Percentiles rank a stretch among this genome's conserved stretches.
Evolutionary conservation across 2,329 filamentous ascomycete species (phyloP).

Genomic region (Penicillium sp.): DNA sequence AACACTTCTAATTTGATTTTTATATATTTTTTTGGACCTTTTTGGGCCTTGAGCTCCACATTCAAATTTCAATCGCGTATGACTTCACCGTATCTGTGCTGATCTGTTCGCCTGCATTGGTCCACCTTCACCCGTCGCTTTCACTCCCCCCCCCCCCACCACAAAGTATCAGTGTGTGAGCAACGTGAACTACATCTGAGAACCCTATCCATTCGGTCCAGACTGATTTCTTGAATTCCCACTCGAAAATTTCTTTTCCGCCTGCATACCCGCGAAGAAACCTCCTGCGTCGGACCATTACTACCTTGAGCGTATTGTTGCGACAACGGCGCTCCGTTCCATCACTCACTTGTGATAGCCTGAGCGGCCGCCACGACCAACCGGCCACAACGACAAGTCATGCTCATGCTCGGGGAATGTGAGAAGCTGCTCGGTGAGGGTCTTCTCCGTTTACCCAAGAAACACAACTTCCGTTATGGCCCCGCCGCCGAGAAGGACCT

Average conservation of each 20-base stretch:
- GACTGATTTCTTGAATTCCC: background rate
- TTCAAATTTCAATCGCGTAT: constrained; percentile 4
- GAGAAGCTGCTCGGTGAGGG: constrained; percentile 83
- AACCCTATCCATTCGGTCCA: background rate
- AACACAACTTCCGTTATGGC: constrained; percentile 73
- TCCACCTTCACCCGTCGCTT: constrained; percentile 21
- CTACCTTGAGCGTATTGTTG: constrained; percentile 7
- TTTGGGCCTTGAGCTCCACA: constrained; percentile 2
- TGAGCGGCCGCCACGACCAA: constrained; percentile 28
- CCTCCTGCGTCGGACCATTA: constrained; percentile 7
- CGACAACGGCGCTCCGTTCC: constrained; percentile 14
- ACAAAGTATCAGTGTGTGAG: constrained; percentile 17
- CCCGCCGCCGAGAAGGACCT: constrained; percentile 70
- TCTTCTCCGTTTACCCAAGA: constrained; percentile 72
- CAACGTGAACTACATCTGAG: constrained; percentile 4
- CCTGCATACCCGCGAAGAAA: background rate
- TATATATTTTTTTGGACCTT: constrained; percentile 1
- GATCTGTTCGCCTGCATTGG: constrained; percentile 20
- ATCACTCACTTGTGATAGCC: constrained; percentile 18
- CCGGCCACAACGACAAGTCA: constrained; percentile 29
- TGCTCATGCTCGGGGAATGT: constrained; percentile 49
- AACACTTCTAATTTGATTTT: background rate
- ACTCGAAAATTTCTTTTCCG: background rate
- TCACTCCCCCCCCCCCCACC: constrained; percentile 18
- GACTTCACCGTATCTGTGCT: constrained; percentile 10